Evolutionary conservation across 139 green algal species (phyloP), one percentile per base, ranked within the genome.

Genomic region (Zygnema circumcarinatum): DNA sequence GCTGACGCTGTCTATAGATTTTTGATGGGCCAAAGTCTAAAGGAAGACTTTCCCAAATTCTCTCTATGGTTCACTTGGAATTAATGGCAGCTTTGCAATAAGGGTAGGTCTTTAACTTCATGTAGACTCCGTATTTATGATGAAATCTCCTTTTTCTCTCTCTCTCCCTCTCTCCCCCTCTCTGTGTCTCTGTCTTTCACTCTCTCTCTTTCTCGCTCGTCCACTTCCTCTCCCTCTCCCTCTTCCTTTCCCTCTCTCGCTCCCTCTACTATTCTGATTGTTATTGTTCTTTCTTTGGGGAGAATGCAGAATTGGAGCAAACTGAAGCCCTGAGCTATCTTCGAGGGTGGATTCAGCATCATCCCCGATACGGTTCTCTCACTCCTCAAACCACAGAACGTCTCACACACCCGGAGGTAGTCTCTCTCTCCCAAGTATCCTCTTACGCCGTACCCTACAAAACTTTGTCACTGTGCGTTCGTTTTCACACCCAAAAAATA

Each of bases 261-360:
- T 20, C 69, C 69, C 69, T 78, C 36, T 78, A 3, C 69, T 20
- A 25, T 78, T 78, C 16, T 78, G 11, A 39, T 41, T 41, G 7
- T 78, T 7, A 78, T 41, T 7, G 35, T 25, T 39, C 69, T 16
- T 78, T 41, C 69, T 78, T 78, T 78, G 69, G 69, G 69, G 69
- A 72, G 54, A 29, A 72, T 41, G 29, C 84, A 89, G 97, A 99
- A 93, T 93, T 99, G 76, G 95, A 98, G 78, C 88, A 95, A 78
- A 75, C 47, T 21, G 82, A 93, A 69, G 95, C 95, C 2, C 76
- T 96, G 36, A 39, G 29, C 29, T 95, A 95, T 90, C 91, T 98
- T 36, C 53, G 87, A 0, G 56, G 79, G 32, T 98, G 96, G 96
- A 87, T 98, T 32, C 38, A 76, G 16, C 62, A 89, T 1, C 95